Conservation (phyloP, 345 rosid genomes). For the Bretschneidera sinensis region DNA sequence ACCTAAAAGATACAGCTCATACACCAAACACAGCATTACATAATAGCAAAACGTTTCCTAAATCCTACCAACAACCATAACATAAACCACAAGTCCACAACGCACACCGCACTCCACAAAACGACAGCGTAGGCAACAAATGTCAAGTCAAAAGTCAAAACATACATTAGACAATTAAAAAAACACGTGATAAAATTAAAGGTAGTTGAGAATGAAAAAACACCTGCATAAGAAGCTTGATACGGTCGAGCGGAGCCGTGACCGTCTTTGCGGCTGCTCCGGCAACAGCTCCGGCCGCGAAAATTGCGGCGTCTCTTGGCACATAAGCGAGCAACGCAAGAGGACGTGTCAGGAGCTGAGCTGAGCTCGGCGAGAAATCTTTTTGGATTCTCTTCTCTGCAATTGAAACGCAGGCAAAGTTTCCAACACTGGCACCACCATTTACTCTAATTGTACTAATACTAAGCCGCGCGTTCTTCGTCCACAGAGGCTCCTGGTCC, state of each 20-base stretch:
- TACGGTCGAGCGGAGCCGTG: conserved; percentile 94
- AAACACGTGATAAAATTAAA: not conserved
- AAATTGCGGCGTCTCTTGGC: conserved; percentile 73
- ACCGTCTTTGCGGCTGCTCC: conserved; percentile 95
- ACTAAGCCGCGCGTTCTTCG: conserved; percentile 18
- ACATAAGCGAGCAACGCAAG: conserved; percentile 60
- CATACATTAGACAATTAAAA: too few relatives aligned
- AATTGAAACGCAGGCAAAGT: conserved; percentile 63
- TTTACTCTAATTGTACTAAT: not conserved
- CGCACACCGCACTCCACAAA: too few relatives aligned
- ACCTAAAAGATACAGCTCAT: not conserved
- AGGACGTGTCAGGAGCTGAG: conserved; percentile 74
- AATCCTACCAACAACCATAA: not conserved
- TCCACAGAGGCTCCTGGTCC: conserved; percentile 23
- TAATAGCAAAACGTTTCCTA: too few relatives aligned
- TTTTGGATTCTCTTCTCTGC: conserved; percentile 45
- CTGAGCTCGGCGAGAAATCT: conserved; percentile 49
- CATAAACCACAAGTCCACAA: not conserved
- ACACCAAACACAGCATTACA: too few relatives aligned
- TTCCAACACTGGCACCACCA: conserved; percentile 16
- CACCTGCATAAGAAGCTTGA: conserved; percentile 98
- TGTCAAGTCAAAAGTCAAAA: not conserved
- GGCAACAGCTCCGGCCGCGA: conserved; percentile 85
- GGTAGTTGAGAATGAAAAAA: not conserved
- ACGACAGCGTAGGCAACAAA: not conserved